Evolutionary conservation across 2,329 filamentous ascomycete genomes (phyloP), one percentile per base, ranked within the genome.

Genomic region (Fusarium sp.): DNA sequence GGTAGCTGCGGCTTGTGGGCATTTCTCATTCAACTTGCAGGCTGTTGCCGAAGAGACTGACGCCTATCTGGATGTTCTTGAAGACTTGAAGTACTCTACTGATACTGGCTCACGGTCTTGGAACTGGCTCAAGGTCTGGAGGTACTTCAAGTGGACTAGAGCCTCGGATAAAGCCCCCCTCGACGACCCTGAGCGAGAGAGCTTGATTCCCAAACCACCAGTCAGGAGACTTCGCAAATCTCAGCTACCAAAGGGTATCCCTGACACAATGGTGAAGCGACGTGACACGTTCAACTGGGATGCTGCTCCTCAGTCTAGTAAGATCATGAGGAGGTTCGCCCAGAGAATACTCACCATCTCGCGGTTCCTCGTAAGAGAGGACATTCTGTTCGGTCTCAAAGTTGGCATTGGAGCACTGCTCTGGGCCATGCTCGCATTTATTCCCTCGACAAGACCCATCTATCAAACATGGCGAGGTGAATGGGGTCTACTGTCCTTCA

Each of bases 401-500:
- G 95, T 98, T 58, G 95, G 95, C 38, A 87, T 95, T 40, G 96
- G 96, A 20, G 96, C 96, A 11, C 87, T 93, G 4, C 80, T 97
- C 0, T 98, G 95, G 82, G 95, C 93, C 16, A 88, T 96, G 78
- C 92, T 96, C 72, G 91, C 96, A 2, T 99, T 97, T 75, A 86
- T 97, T 33, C 87, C 89, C 1, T 82, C 86, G 8, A 97, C 93
- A 2, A 85, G 93, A 57, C 91, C 92, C 0, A 85, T 91, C 18
- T 99, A 97, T 77, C 86, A 89, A 57, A 90, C 91, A 74, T 98
- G 94, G 93, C 86, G 95, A 77, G 95, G 95, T 29, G 96, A 99
- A 84, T 99, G 96, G 96, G 96, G 96, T 20, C 84, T 99, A 2
- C 80, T 99, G 60, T 97, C 93, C 0, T 98, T 97, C 82, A 98